Base-by-base conservation (phyloP, 2,329 filamentous ascomycete genomes). In the Tolypocladium paradoxum region DNA sequence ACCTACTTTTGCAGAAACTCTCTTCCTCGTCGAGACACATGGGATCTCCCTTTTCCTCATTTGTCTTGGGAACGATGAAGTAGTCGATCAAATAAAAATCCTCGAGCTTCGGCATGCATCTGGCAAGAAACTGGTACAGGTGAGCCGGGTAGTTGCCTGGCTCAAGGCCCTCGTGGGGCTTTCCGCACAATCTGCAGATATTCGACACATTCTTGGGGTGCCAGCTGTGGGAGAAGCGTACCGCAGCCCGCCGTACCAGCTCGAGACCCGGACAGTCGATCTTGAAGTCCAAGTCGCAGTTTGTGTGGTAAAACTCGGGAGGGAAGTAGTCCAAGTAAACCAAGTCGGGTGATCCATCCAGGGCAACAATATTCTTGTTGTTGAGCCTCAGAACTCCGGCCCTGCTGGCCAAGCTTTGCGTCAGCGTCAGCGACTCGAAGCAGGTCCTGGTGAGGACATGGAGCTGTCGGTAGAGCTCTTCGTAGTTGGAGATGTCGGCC, bases 51-150 rank as follows among this genome's bases (percentile, higher is more conserved):
- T 48, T 33, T 7, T 46, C 12, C 31, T 34, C 55, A 1, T 29
- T 20, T 4, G 48, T 18, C 48, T 65, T 67, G 7, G 66, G 66
- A 11, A 72, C 55, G 4, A 73, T 68, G 6, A 73, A 62, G 50
- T 72, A 74, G 56, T 76, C 73, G 24, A 76, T 61, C 47, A 76
- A 70, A 54, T 72, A 75, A 45, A 76, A 73, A 1, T 68, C 63
- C 53, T 74, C 67, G 6, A 76, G 62, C 16, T 70, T 72, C 1
- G 70, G 70, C 16, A 72, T 60, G 55, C 72, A 68, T 11, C 72
- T 62, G 2, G 70, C 66, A 7, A 74, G 62, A 34, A 76, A 73
- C 49, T 74, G 70, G 57, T 73, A 75, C 1, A 74, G 61, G 51
- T 76, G 73, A 6, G 62, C 60, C 0, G 73, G 73, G 33, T 67